phyloP scores from a whole-genome alignment of 176 grass and related monocot genomes.

The Microstegium vimineum region DNA sequence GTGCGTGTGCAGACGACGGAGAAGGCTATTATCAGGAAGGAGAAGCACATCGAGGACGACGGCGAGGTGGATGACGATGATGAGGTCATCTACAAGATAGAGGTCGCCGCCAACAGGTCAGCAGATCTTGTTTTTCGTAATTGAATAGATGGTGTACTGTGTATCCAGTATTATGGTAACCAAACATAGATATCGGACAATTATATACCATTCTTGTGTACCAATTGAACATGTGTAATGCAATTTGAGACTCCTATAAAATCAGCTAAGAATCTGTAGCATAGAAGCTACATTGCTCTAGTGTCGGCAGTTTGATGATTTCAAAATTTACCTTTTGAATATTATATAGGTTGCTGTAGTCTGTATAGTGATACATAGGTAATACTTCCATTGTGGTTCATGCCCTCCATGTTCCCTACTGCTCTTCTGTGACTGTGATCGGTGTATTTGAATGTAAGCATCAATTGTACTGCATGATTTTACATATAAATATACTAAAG shows the following conservation, averaged over 20 bases:
- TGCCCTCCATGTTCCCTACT: background rate
- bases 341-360: background rate
- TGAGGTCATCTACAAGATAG: constrained; percentile 96
- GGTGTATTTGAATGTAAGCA: background rate
- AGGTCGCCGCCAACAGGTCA: constrained; percentile 83
- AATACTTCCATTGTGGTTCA: background rate
- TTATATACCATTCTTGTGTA: background rate
- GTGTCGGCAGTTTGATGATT: background rate
- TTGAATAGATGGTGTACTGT: background rate
- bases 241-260: background rate
- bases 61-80: constrained; percentile 47
- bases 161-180: too few relatives aligned
- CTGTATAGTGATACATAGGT: background rate
- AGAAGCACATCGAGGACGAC: constrained; percentile 77
- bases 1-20: constrained; percentile 59
- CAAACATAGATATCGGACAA: background rate
- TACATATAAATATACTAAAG: background rate
- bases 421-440: background rate
- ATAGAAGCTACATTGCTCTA: background rate
- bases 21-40: constrained; percentile 90
- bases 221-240: background rate
- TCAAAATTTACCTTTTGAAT: background rate
- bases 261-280: background rate
- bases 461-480: background rate
- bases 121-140: background rate